Evolutionary conservation across 768 basidiomycete genomes (phyloP), one percentile per base, ranked within the genome.

Genomic region (Obba rivulosa): DNA sequence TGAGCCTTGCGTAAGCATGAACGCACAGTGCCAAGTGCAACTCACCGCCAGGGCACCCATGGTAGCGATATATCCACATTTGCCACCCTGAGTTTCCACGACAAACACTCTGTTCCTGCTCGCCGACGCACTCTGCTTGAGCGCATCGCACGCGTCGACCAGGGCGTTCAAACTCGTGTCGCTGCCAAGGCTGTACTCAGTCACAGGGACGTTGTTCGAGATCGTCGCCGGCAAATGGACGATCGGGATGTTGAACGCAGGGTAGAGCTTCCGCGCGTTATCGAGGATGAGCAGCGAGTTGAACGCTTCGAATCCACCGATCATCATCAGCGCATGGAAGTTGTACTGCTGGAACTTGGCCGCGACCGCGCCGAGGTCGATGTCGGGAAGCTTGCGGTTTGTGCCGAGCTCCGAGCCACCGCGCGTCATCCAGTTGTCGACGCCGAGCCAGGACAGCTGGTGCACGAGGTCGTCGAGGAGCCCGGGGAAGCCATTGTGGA

Each of bases 361-460:
- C 3, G 96, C 96, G 36, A 98, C 76, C 10, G 80, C 80, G 1
- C 93, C 95, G 38, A 98, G 78, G 66, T 97, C 92, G 42, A 80
- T 68, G 41, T 86, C 85, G 17, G 96, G 96, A 38, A 92, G 70
- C 10, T 80, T 77, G 42, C 96, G 88, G 71, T 98, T 98, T 24
- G 96, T 98, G 17, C 96, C 96, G 14, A 99, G 82, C 66, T 99
- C 96, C 21, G 94, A 97, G 10, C 96, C 96, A 50, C 96, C 96
- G 21, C 94, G 87, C 10, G 88, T 83, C 66, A 87, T 88, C 96
- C 95, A 99, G 35, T 84, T 84, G 64, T 99, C 96, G 40, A 98
- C 96, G 21, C 91, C 87, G 24, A 99, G 84, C 96, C 96, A 98
- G 8, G 91, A 83, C 11, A 94, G 80, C 57, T 92, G 86, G 53